Conservation (phyloP, 2,329 filamentous ascomycete species). For the Calycina herbarum region DNA sequence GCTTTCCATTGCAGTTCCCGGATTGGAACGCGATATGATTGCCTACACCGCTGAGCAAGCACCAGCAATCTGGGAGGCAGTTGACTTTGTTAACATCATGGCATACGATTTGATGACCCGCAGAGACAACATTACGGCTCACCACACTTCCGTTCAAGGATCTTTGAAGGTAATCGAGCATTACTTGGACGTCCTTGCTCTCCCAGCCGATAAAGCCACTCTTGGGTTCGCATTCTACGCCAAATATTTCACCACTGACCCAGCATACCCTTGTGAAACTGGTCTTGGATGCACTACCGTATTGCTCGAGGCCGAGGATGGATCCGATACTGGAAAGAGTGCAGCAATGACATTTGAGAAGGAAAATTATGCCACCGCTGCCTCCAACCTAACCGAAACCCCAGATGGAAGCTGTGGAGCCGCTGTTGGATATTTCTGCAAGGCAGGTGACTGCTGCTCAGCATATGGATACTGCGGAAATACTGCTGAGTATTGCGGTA, state of each 20-base stretch:
- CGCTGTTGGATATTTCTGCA: conserved; percentile 14
- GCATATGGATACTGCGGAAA: conserved; percentile 19
- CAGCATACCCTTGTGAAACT: conserved; percentile 40
- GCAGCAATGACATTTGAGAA: conserved; percentile 22
- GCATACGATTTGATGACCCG: conserved; percentile 71
- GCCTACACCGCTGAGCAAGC: conserved; percentile 60
- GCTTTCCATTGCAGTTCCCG: conserved; percentile 69
- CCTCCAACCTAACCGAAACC: conserved; percentile 22
- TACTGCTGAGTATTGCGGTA: conserved; percentile 15
- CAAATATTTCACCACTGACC: conserved; percentile 59
- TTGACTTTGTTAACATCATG: conserved; percentile 72
- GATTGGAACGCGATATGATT: conserved; percentile 63
- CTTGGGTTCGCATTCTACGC: conserved; percentile 66
- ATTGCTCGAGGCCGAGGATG: conserved; percentile 50
- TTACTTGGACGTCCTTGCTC: conserved; percentile 53
- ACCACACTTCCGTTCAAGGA: conserved; percentile 62
- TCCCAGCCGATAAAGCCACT: conserved; percentile 54
- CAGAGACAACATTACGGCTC: conserved; percentile 61
- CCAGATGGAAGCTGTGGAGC: conserved; percentile 22
- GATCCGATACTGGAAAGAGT: conserved; percentile 15
- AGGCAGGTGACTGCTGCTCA: conserved; percentile 19
- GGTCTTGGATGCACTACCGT: conserved; percentile 56
- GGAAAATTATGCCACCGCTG: conserved; percentile 9
- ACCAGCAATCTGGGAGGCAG: conserved; percentile 55
- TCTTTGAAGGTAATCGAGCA: conserved; percentile 56